phyloP scores from a whole-genome alignment of 345 rosid genomes.

The Xanthoceras sorbifolium region DNA sequence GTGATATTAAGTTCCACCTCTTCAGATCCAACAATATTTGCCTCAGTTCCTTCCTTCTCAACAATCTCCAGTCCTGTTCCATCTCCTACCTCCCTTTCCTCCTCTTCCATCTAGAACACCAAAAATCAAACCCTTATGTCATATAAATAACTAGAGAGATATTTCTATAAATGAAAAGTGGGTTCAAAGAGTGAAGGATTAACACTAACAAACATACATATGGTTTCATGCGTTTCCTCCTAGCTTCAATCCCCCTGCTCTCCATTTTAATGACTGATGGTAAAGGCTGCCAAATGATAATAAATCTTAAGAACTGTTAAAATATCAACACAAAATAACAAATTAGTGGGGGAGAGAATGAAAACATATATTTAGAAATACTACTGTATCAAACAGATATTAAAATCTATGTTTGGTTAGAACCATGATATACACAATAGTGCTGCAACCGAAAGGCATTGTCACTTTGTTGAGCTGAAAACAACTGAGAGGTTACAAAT shows the following conservation, averaged over 20 bases:
- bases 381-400: background rate
- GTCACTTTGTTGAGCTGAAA: background rate
- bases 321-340: background rate
- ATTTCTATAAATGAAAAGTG: slow-evolving; percentile 8
- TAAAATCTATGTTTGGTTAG: background rate
- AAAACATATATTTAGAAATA: background rate
- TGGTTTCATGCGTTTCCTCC: slow-evolving; percentile 64
- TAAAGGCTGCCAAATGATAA: slow-evolving; percentile 1
- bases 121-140: background rate
- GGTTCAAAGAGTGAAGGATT: slow-evolving; percentile 13
- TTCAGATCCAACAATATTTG: slow-evolving; percentile 58
- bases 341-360: background rate
- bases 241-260: slow-evolving; percentile 38
- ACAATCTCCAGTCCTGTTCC: slow-evolving; percentile 33
- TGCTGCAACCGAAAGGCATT: too few species aligned
- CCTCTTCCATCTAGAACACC: slow-evolving; percentile 49
- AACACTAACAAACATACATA: slow-evolving; percentile 41
- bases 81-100: slow-evolving; percentile 38
- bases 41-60: slow-evolving; percentile 61
- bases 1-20: slow-evolving; percentile 71
- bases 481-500: background rate
- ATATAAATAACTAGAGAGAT: slow-evolving; percentile 11
- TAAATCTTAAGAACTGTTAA: too few species aligned
- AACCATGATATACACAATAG: too few species aligned
- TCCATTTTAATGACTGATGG: slow-evolving; percentile 37